Conservation (phyloP, 2,329 filamentous ascomycete genomes). For the Blastomyces gilchristii region DNA sequence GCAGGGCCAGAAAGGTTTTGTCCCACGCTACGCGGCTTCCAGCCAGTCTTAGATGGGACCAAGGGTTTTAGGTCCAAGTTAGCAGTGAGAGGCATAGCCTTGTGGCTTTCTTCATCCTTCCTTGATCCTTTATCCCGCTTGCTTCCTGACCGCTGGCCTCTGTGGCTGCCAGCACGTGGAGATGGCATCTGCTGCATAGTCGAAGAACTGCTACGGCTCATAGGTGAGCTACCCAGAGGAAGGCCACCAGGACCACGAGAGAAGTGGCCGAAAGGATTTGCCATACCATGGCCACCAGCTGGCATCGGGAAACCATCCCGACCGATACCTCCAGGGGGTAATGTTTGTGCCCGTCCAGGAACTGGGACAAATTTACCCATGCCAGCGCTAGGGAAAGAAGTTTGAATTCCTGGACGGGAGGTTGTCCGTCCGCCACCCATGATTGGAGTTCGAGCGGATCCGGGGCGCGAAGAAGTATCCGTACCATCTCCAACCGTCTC, state of each 20-base stretch:
- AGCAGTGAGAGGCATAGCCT: constrained; percentile 84
- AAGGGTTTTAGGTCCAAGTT: constrained; percentile 75
- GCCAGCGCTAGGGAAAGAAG: constrained; percentile 36
- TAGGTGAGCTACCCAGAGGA: constrained; percentile 52
- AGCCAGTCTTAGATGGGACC: constrained; percentile 60
- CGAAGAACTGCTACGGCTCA: constrained; percentile 56
- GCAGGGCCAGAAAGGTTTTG: constrained; percentile 38
- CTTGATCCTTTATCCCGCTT: constrained; percentile 42
- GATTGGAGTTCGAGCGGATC: constrained; percentile 21
- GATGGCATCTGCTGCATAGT: constrained; percentile 53
- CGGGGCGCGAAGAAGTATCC: constrained; percentile 49
- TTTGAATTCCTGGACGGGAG: constrained; percentile 44
- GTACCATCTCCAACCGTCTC: constrained; percentile 70
- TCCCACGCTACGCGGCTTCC: constrained; percentile 73
- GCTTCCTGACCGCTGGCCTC: constrained; percentile 40
- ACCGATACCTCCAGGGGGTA: constrained; percentile 69
- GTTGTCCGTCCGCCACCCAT: constrained; percentile 41
- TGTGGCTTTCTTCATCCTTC: constrained; percentile 57
- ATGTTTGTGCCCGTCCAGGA: constrained; percentile 41
- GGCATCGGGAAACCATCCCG: constrained; percentile 59
- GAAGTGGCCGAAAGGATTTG: constrained; percentile 50
- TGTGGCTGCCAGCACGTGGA: constrained; percentile 60
- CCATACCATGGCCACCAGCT: constrained; percentile 38
- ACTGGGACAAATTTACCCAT: constrained; percentile 61
- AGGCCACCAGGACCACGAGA: constrained; percentile 48